A percentile compares a stretch with the other conserved stretches of the same genome.
Conservation (phyloP, 257 asterid genomes). For the Ilex asprella region DNA sequence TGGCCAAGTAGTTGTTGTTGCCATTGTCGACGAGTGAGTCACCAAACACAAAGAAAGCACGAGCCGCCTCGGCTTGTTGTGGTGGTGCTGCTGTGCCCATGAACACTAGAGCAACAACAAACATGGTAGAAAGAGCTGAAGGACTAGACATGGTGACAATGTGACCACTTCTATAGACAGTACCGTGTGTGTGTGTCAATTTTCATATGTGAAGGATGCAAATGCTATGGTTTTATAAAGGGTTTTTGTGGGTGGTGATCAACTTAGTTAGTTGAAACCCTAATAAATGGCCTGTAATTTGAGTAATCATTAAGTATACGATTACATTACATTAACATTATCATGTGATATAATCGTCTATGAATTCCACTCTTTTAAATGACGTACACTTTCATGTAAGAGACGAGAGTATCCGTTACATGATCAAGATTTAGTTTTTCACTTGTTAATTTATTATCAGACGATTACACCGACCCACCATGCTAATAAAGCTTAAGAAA, state of each 20-base stretch:
- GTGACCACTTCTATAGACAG: not conserved
- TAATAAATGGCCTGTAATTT: not conserved
- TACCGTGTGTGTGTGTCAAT: not conserved
- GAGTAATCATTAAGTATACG: too few relatives aligned
- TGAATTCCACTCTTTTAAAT: too few relatives aligned
- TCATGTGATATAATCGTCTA: too few relatives aligned
- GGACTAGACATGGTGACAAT: constrained; percentile 18
- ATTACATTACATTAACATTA: too few relatives aligned
- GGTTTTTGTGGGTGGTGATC: not conserved
- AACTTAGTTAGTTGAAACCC: constrained; percentile 28
- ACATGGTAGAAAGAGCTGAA: not conserved
- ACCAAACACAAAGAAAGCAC: constrained; percentile 72
- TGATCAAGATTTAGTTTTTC: too few relatives aligned
- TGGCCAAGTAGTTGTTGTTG: constrained; percentile 59
- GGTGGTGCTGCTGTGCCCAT: constrained; percentile 2
- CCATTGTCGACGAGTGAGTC: constrained; percentile 78
- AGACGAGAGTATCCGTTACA: too few relatives aligned
- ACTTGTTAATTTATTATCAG: too few relatives aligned
- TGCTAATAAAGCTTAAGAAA: too few relatives aligned
- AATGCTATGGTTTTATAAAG: constrained; percentile 17
- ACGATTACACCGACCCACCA: too few relatives aligned
- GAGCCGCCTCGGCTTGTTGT: constrained; percentile 33
- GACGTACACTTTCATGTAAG: too few relatives aligned
- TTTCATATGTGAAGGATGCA: not conserved
- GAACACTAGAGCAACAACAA: constrained; percentile 4